Conservation (phyloP, 106 monocot genomes). For the Dioscorea zingiberensis region DNA sequence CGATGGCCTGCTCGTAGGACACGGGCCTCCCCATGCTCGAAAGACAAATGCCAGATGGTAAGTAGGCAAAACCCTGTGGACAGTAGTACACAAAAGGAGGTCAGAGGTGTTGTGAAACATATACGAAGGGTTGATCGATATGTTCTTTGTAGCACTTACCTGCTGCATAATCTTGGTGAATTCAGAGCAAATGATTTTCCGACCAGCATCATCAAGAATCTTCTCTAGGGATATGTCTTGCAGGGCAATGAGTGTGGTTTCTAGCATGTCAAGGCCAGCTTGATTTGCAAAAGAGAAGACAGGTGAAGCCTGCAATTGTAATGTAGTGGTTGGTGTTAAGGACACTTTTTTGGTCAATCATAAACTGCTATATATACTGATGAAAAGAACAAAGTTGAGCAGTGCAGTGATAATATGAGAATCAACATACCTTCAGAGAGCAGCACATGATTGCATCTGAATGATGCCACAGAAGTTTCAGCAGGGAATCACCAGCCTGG, state of each 20-base stretch:
- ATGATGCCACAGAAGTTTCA: conserved; percentile 85
- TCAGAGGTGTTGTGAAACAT: too few species aligned
- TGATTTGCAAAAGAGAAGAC: conserved; percentile 65
- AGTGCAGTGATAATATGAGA: too few species aligned
- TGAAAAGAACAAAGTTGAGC: too few species aligned
- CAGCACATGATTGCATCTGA: conserved; percentile 87
- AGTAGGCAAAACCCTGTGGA: conserved; percentile 59
- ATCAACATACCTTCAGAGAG: conserved; percentile 55
- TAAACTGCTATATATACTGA: too few species aligned
- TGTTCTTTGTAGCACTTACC: conserved; percentile 28
- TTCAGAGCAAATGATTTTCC: conserved; percentile 58
- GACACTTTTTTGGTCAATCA: too few species aligned
- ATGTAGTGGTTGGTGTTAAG: too few species aligned
- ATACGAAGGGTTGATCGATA: too few species aligned
- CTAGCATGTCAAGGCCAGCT: conserved; percentile 84
- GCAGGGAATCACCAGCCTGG: conserved; percentile 47
- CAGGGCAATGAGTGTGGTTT: conserved; percentile 61
- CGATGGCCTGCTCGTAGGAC: conserved; percentile 82
- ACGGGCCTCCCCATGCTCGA: conserved; percentile 94
- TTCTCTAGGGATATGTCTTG: conserved; percentile 67
- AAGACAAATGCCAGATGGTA: conserved; percentile 66
- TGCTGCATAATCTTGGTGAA: conserved; percentile 89
- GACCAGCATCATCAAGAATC: conserved; percentile 53
- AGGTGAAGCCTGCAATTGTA: conserved; percentile 27
- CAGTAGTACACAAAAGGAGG: background rate